Evolutionary conservation across 1,284 basidiomycete genomes (phyloP).

Genomic region (Inonotus obliquus): DNA sequence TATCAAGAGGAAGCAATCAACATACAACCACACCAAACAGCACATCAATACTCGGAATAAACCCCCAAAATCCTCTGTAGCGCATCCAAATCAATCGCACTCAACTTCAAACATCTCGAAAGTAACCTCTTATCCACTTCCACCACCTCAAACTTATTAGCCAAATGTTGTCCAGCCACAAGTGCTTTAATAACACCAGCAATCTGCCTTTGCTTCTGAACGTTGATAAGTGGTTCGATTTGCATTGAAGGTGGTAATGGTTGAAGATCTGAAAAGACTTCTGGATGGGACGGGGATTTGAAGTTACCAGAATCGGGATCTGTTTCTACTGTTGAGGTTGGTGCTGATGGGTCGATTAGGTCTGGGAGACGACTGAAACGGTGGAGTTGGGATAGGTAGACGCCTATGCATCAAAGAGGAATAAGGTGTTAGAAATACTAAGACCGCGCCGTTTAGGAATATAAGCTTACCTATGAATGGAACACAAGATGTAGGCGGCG

Average conservation of each 20-base stretch:
- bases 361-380: conserved; percentile 68
- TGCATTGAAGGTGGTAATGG: conserved; percentile 69
- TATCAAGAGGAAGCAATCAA: not conserved
- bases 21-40: not conserved
- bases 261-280: conserved; percentile 67
- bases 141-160: conserved; percentile 59
- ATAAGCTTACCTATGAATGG: conserved; percentile 68
- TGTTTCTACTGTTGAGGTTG: conserved; percentile 59
- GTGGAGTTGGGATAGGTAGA: conserved; percentile 73
- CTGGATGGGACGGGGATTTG: conserved; percentile 63
- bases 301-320: conserved; percentile 60
- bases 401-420: conserved; percentile 39
- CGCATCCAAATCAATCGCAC: conserved; percentile 52
- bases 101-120: conserved; percentile 67
- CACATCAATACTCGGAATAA: conserved; percentile 15
- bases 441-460: not conserved
- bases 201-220: conserved; percentile 81
- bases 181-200: conserved; percentile 73
- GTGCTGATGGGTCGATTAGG: conserved; percentile 77
- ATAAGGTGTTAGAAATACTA: conserved; percentile 4
- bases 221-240: conserved; percentile 82
- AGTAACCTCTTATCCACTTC: conserved; percentile 70
- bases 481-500: conserved; percentile 50
- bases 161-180: conserved; percentile 76
- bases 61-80: conserved; percentile 30